Evolutionary conservation across 139 green algal species (phyloP).

Genomic region (Trebouxia sp.): DNA sequence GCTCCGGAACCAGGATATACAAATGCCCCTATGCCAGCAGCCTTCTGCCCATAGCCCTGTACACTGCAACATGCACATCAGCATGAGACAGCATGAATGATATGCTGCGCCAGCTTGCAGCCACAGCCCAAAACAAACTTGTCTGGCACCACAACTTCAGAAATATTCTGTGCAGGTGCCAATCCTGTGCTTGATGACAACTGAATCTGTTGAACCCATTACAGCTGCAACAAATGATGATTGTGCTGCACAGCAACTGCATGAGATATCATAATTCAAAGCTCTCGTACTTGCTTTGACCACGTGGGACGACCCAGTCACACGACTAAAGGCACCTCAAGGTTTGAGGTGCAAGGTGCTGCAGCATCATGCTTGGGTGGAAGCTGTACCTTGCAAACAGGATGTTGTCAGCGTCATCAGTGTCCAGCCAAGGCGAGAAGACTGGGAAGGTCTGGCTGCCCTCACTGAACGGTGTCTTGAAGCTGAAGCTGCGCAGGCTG

Average conservation of each 20-base stretch:
- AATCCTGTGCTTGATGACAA: no score
- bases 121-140: background rate
- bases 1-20: conserved; percentile 86
- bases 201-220: no score
- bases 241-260: no score
- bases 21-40: conserved; percentile 37
- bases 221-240: no score
- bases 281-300: no score
- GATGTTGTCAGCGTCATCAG: conserved; percentile 81
- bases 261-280: no score
- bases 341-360: background rate
- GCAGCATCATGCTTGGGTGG: background rate
- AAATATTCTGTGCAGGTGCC: no score
- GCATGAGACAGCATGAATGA: background rate
- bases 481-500: conserved; percentile 36
- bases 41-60: conserved; percentile 72
- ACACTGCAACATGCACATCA: conserved; percentile 49
- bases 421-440: conserved; percentile 85
- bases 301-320: no score
- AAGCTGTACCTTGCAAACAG: conserved; percentile 79
- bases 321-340: no score
- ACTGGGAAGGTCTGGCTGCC: conserved; percentile 74
- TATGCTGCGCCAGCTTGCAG: background rate
- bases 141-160: no score
- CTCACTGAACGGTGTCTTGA: conserved; percentile 71